Conservation (phyloP, 257 asterid species). For the Schizonepeta tenuifolia region DNA sequence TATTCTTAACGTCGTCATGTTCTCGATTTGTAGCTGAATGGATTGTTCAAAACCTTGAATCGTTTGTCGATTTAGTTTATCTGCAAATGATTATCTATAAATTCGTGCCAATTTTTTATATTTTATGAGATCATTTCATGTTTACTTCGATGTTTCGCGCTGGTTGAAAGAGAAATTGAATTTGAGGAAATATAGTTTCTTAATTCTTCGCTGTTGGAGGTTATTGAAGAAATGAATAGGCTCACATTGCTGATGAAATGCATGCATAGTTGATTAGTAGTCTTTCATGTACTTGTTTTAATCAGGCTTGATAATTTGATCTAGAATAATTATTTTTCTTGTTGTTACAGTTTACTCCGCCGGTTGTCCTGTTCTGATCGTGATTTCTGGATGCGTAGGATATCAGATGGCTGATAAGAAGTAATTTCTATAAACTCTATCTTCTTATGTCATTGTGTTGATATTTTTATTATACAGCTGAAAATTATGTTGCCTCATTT, state of each 20-base stretch:
- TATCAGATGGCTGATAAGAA: conserved; percentile 31
- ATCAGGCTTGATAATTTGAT: conserved; percentile 21
- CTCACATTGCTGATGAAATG: not conserved
- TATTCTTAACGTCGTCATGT: not conserved
- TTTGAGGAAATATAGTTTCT: not conserved
- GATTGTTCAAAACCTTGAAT: not conserved
- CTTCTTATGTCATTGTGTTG: not conserved
- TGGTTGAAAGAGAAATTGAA: not conserved
- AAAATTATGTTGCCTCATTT: not conserved
- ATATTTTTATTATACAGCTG: conserved; percentile 6
- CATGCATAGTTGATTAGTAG: not conserved
- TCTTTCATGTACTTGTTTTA: not conserved
- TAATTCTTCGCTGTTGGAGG: not conserved
- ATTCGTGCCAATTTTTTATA: not conserved
- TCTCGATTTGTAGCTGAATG: not conserved
- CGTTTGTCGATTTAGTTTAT: not conserved
- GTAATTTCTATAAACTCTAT: conserved; percentile 1
- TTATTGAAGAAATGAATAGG: not conserved
- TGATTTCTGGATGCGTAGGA: conserved; percentile 24
- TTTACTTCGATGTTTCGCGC: not conserved
- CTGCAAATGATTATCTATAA: not conserved
- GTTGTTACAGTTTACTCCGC: conserved; percentile 33
- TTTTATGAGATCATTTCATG: not conserved
- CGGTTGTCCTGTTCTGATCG: not conserved
- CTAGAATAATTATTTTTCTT: conserved; percentile 14